A percentile compares a stretch with the other conserved stretches of the same genome.
phyloP scores from a whole-genome alignment of 163 green algal genomes.

The Chlamydomonas reinhardtii region DNA sequence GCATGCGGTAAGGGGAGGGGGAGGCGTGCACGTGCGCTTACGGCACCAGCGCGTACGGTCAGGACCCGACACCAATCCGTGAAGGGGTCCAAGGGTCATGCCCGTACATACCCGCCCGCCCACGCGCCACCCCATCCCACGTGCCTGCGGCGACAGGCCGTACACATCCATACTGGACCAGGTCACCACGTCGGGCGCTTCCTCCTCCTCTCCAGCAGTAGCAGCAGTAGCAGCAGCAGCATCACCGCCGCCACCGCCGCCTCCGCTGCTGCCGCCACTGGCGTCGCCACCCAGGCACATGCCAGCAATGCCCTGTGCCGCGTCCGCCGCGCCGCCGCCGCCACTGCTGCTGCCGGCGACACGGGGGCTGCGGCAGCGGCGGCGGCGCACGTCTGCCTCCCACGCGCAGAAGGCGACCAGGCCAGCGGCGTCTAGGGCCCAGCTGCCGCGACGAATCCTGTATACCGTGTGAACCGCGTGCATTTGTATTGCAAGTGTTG shows the following conservation, averaged over 20 bases:
- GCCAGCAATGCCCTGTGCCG: neutral
- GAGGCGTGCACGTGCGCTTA: too few relatives aligned
- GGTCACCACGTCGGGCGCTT: neutral
- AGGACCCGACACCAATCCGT: too few relatives aligned
- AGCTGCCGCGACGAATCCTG: slow-evolving; percentile 15
- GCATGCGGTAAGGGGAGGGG: too few relatives aligned
- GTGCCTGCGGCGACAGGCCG: neutral
- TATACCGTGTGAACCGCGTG: neutral
- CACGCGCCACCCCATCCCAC: too few relatives aligned
- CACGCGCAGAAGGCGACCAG: slow-evolving; percentile 36
- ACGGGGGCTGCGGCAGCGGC: neutral
- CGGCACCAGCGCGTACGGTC: too few relatives aligned
- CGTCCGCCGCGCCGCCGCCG: neutral
- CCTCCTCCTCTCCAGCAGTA: neutral
- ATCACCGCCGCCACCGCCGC: neutral
- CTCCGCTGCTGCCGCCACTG: neutral
- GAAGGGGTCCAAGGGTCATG: too few relatives aligned
- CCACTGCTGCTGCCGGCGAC: neutral
- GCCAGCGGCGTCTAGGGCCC: slow-evolving; percentile 10
- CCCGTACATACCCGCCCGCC: too few relatives aligned
- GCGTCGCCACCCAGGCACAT: neutral
- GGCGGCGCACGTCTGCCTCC: slow-evolving; percentile 8
- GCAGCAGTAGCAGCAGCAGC: neutral
- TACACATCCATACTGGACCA: slow-evolving; percentile 38
- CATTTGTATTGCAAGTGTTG: too few relatives aligned